Percentiles rank a stretch among this genome's conserved stretches.
Conservation (phyloP, 2,329 filamentous ascomycete genomes). For the Bisporella sp. region DNA sequence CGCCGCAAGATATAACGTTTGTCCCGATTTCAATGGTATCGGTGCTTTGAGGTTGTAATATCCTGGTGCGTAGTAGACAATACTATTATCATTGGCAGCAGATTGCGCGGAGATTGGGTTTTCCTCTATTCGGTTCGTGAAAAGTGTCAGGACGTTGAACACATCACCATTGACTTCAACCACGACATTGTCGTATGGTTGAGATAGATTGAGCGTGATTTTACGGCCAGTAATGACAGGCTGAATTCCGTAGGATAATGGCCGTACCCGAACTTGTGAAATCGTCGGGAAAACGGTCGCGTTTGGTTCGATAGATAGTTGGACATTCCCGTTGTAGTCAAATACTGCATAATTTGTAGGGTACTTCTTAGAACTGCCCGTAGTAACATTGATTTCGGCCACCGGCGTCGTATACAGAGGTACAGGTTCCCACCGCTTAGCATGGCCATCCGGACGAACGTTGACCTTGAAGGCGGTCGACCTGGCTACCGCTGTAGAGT, state of each 20-base stretch:
- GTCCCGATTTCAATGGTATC: slow-evolving; percentile 6
- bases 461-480: no score
- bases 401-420: no score
- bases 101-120: not conserved
- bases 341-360: slow-evolving; percentile 10
- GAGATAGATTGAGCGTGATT: slow-evolving; percentile 9
- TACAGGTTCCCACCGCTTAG: no score
- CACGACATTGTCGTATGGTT: slow-evolving; percentile 10
- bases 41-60: slow-evolving; percentile 10
- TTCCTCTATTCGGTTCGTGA: slow-evolving; percentile 18
- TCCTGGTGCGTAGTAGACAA: slow-evolving; percentile 24
- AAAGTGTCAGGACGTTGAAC: slow-evolving; percentile 22
- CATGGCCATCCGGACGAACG: no score
- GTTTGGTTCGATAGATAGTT: slow-evolving; percentile 8
- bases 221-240: slow-evolving; percentile 3
- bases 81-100: slow-evolving; percentile 7
- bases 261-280: slow-evolving; percentile 7
- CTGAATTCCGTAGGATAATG: slow-evolving; percentile 10
- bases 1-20: slow-evolving; percentile 17
- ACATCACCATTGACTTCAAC: slow-evolving; percentile 23
- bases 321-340: slow-evolving; percentile 11
- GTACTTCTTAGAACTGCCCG: slow-evolving; percentile 1
- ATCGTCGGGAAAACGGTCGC: not conserved
- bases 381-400: slow-evolving; percentile 6
- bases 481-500: no score